These are phyloP conservation scores for Zoysia japonica DNA, from an alignment of 176 grass and related monocot genomes.

Conservation along the genomic window DNA sequence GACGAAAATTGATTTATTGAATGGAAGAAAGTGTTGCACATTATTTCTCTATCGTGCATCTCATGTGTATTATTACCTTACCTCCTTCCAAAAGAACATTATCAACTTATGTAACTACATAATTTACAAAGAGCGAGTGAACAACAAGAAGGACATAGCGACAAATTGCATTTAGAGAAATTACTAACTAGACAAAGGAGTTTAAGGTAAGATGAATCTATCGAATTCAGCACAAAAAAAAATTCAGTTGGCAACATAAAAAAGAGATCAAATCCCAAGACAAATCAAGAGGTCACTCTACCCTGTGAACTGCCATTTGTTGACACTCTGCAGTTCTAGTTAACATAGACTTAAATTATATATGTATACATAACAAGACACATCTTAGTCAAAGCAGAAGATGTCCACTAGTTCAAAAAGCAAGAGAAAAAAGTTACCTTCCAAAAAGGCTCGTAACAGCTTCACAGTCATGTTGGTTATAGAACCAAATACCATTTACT, in stretches of 20 bases:
- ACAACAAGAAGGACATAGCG: background rate
- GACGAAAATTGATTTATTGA: no score
- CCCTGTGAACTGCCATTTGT: background rate
- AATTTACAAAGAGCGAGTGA: background rate
- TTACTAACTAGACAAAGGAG: background rate
- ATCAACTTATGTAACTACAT: no score
- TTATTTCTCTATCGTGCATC: background rate
- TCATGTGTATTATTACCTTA: background rate
- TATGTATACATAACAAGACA: no score
- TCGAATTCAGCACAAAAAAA: background rate
- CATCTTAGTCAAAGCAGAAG: no score
- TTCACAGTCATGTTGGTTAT: conserved; percentile 80
- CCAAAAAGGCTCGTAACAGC: conserved; percentile 77
- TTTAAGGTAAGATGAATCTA: conserved; percentile 4
- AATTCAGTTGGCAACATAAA: background rate
- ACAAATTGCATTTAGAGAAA: background rate
- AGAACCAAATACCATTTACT: conserved; percentile 98
- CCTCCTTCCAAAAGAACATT: background rate
- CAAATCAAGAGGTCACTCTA: background rate
- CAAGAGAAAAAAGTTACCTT: conserved; percentile 40
- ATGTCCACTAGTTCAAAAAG: background rate
- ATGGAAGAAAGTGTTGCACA: background rate
- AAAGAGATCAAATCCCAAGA: background rate
- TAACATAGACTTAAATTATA: no score
- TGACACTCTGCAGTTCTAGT: background rate